Evolutionary conservation across 768 basidiomycete species (phyloP), one percentile per base, ranked within the genome.

Genomic region (Auriscalpium orientale): DNA sequence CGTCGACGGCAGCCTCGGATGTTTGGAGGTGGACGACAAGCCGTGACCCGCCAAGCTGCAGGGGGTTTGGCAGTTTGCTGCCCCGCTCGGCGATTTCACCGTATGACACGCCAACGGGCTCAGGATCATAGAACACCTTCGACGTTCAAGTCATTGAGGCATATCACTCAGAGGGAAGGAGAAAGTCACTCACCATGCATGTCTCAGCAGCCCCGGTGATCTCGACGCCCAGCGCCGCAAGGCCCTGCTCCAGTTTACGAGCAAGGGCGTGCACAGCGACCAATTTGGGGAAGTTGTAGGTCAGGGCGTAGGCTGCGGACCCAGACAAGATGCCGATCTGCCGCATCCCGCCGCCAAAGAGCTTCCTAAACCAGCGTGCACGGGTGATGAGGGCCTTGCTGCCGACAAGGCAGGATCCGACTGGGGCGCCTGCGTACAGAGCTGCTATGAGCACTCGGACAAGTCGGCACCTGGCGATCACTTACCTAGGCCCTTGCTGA

Each of bases 311-410:
- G n/a, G 91, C 89, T 3, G 89, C 91, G 8, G 83, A 83, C 10
- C 84, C 92, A 7, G 87, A 83, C 45, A 97, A 75, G 40, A 87
- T 74, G 51, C 95, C 95, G 15, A 85, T 91, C 73, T 99, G 95
- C 33, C 95, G 82, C 84, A 98, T 91, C 45, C 92, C 93, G 34
- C 93, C 95, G 35, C 95, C 95, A 63, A 98, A 94, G 21, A 92
- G 76, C 74, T 98, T 98, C 55, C 95, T 79, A 76, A 97, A 89
- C 83, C 89, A 84, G n/a, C 87, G 80, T 1, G 92, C 93, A 63
- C 81, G 80, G 13, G 67, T 67, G 66, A 98, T 94, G 65, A 93
- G 89, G n/a, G 80, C 80, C 57, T 81, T 81, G 8, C 83, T 68
- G 9, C 95, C 95, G 45, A 91, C 91, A 12, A 98, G 79, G 61